Evolutionary conservation across 495 filamentous ascomycete genomes (phyloP).

Genomic region (Aspergillus coremiiformis): DNA sequence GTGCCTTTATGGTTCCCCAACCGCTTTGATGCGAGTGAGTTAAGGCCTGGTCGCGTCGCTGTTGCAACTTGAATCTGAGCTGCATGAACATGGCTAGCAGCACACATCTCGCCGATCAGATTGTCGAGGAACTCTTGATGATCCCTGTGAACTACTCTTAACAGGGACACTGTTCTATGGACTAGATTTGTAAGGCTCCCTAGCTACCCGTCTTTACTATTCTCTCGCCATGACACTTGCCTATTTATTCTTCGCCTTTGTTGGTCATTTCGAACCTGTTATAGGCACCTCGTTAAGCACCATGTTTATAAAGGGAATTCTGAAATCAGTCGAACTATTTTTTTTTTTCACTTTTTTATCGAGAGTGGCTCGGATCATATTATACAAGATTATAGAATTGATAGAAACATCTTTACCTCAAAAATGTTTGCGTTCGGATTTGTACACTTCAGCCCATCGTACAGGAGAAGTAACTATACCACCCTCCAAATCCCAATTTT

Average conservation of each 20-base stretch:
- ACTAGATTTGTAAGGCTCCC: no score
- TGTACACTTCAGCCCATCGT: conserved; percentile 9
- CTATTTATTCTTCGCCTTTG: no score
- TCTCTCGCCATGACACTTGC: no score
- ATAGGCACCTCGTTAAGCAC: background rate
- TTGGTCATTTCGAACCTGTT: no score
- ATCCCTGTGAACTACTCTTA: background rate
- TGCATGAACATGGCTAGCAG: background rate
- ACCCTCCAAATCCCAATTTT: conserved; percentile 28
- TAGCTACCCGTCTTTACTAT: no score
- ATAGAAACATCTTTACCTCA: background rate
- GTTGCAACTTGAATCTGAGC: background rate
- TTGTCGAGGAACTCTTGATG: background rate
- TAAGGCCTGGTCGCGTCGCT: background rate
- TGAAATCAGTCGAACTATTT: background rate
- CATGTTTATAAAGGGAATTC: background rate
- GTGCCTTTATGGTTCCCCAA: background rate
- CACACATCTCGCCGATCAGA: background rate
- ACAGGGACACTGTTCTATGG: background rate
- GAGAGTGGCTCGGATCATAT: background rate
- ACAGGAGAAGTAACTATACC: conserved; percentile 30
- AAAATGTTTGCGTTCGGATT: conserved; percentile 4
- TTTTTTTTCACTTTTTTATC: background rate
- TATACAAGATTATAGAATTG: background rate
- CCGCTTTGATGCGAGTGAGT: background rate